Conservation (phyloP, 73 alveolate genomes). For the Paramecium biaurelia region DNA sequence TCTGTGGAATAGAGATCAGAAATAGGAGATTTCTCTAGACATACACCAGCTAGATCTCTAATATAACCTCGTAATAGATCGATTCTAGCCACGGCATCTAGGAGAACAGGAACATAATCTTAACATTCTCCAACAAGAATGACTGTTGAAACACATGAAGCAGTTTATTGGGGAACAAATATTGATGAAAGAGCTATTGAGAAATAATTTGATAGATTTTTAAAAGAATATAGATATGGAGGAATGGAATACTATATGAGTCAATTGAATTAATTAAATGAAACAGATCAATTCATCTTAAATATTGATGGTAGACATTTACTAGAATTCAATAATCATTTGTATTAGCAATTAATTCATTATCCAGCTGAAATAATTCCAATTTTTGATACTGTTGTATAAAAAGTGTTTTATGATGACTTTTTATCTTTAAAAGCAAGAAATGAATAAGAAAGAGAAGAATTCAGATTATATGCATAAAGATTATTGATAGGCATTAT, state of each 20-base stretch:
- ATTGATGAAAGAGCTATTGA: slow-evolving; percentile 81
- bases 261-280: slow-evolving; percentile 74
- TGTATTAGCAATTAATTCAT: slow-evolving; percentile 83
- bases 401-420: slow-evolving; percentile 75
- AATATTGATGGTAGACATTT: slow-evolving; percentile 92
- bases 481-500: slow-evolving; percentile 81
- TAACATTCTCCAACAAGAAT: not conserved
- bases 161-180: slow-evolving; percentile 95
- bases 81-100: not conserved
- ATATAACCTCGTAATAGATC: not conserved
- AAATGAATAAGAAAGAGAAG: slow-evolving; percentile 25
- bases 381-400: slow-evolving; percentile 88
- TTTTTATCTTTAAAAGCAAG: slow-evolving; percentile 22
- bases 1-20: slow-evolving; percentile 43
- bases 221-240: slow-evolving; percentile 66
- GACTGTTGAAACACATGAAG: not conserved
- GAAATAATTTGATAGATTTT: slow-evolving; percentile 80
- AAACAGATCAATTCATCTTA: slow-evolving; percentile 78
- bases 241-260: slow-evolving; percentile 71
- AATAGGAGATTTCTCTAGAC: not conserved
- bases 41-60: slow-evolving; percentile 40
- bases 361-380: slow-evolving; percentile 96
- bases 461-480: slow-evolving; percentile 47
- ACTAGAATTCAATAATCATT: slow-evolving; percentile 73
- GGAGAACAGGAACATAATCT: slow-evolving; percentile 48